Evolutionary conservation across 2,329 filamentous ascomycete species (phyloP), one percentile per base, ranked within the genome.

Genomic region (Macrophomina pseudophaseolina): DNA sequence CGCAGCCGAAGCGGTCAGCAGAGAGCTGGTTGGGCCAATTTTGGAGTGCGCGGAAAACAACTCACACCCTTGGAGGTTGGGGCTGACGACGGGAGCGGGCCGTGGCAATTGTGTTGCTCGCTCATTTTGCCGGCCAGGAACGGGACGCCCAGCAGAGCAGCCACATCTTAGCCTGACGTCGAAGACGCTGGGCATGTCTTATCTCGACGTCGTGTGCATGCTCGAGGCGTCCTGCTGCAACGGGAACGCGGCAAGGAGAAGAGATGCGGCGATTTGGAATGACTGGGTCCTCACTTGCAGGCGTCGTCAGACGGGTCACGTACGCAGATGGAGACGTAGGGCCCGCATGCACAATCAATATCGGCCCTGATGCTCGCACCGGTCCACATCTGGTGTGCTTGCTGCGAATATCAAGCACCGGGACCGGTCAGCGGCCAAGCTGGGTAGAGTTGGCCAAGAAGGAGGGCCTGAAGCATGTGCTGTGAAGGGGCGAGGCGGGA

Each of bases 41-140:
- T n/a, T n/a, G n/a, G n/a, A 2, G 16, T 52, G 49, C 42, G 42
- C 12, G 42, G 42, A n/a, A 44, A 44, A 38, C 11, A 8, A 9
- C 8, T 30, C 18, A 9, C 18, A 51, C 48, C 48, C 48, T 30
- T 51, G 48, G 5, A 23, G 14, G 18, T 30, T 9, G n/a, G 38
- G 52, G 33, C 16, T 54, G 52, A 32, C 52, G 9, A 32, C 52
- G 52, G 52, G 52, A 54, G n/a, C 52, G 52, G 52, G 52, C 52
- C 52, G 52, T 38, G 52, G 52, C 18, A 35, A 7, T 40, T 38
- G 52, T 54, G 33, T 52, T 30, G 52, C 52, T 54, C 52, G 18
- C 6, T n/a, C 11, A 54, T 54, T 54, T 38, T 33, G 52, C 52
- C 52, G 52, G 52, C 6, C 52, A 54, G 52, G 52, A 38, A 54